Evolutionary conservation across 345 rosid species (phyloP), one percentile per base, ranked within the genome.

Genomic region (Cardamine occulta): DNA sequence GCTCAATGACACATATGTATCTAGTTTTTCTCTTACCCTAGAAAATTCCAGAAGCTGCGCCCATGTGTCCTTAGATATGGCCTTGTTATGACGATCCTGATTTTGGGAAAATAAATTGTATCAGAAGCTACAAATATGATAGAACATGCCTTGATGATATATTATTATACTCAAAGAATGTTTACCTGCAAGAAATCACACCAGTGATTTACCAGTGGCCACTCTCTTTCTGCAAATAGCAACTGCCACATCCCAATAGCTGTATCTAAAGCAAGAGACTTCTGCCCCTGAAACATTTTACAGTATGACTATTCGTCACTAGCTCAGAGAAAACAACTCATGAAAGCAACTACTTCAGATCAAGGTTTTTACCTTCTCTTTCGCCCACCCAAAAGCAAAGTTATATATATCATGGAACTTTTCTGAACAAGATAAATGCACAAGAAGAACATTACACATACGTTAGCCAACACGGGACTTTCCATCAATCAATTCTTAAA

Each of bases 171-270:
- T 39, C 48, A 60, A 9, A 56, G 63, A 47, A n/a, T 24, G 78
- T 58, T 49, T 32, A 95, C 99, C 96, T 92, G 98, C 70, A 95
- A 84, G 80, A 95, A 95, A 71, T 92, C 91, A 83, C 99, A 95
- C 99, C 99, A 95, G 58, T 89, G 92, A 69, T 89, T 96, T 67
- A 92, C 91, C 72, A 95, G 69, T 13, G 97, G 89, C 97, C 99
- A 92, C 42, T 87, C 96, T 77, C 82, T 92, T 75, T 95, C 99
- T 71, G 97, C 97, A 84, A 95, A 92, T 42, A 95, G 82, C 82
- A 95, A 79, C 77, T 95, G 96, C 99, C 99, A 95, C 99, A 95
- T 92, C 35, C 98, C 99, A 55, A 95, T 92, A 48, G 98, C 98
- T n/a, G 98, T 89, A 83, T 95, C 99, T 80, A 95, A 70, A 74